Evolutionary conservation across 345 rosid genomes (phyloP), one percentile per base, ranked within the genome.

Genomic region (Syzygium grande): DNA sequence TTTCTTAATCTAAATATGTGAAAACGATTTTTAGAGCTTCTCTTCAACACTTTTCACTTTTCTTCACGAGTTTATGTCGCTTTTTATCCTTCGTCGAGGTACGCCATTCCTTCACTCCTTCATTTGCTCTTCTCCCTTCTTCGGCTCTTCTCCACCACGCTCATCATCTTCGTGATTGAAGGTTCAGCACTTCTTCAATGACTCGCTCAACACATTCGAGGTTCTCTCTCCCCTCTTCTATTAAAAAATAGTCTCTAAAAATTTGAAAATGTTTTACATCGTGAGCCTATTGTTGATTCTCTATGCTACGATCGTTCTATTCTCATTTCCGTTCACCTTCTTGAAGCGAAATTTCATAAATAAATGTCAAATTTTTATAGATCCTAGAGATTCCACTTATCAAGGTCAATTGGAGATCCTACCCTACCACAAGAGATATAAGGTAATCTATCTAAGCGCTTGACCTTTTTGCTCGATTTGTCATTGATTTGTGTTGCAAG

Each of bases 381-480:
- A 30, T 63, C 16, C 38, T 29, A 63, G 77, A 63, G 38, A n/a
- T n/a, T 63, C 0, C 0, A 3, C 9, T 63, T 63, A 29, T 29
- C 77, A 63, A 29, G 21, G 21, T 29, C 7, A 63, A 29, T 63
- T 29, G 77, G 9, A 29, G 38, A 63, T 63, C 29, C 19, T 63
- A n/a, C 19, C 73, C 7, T n/a, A 63, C 14, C 73, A 14, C 0
- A 5, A 63, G 38, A 63, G 38, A 29, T 14, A 63, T 6, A 63
- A 29, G 1, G 0, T n/a, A 29, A 63, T 63, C 9, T 63, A 13
- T 63, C 9, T 14, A 63, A 63, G 9, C 0, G 1, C 38, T n/a
- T 14, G 38, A 63, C 21, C 38, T 29, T n/a, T 63, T 63, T 29
- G 16, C 77, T 63, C 1, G 43, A 41, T 41, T 41, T 41, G 43